phyloP scores from a whole-genome alignment of 2,329 filamentous ascomycete genomes.

The Cordyceps cicadae region DNA sequence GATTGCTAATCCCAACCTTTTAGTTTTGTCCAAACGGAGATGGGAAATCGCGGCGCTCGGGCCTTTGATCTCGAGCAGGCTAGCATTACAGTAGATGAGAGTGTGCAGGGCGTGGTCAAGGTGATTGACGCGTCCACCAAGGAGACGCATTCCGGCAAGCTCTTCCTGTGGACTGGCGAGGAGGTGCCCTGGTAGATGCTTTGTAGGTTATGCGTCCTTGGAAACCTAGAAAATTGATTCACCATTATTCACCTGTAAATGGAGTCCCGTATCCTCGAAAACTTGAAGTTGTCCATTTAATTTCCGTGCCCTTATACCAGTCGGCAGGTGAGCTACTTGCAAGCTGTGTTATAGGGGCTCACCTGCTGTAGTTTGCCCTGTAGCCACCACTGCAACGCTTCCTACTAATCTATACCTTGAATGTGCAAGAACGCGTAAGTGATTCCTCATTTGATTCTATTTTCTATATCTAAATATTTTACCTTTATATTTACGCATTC shows the following conservation, averaged over 20 bases:
- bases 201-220: background rate
- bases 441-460: too few species aligned
- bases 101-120: background rate
- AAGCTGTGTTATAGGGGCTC: too few species aligned
- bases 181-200: background rate
- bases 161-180: background rate
- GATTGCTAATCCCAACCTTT: background rate
- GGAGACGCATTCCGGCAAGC: conserved; percentile 4
- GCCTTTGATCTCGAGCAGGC: conserved; percentile 24
- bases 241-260: too few species aligned
- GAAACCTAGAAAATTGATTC: too few species aligned
- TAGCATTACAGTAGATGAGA: conserved; percentile 24
- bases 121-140: conserved; percentile 2
- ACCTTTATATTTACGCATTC: background rate
- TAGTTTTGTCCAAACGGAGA: conserved; percentile 32
- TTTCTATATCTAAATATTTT: background rate
- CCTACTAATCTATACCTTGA: too few species aligned
- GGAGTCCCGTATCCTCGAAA: too few species aligned
- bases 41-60: conserved; percentile 30
- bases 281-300: too few species aligned
- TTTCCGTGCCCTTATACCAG: too few species aligned
- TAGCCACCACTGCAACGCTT: too few species aligned
- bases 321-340: too few species aligned
- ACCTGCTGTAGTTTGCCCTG: too few species aligned
- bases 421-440: too few species aligned